These are phyloP conservation scores for Microcera coccophila DNA, from an alignment of 2,329 filamentous ascomycete genomes.

Conservation along the genomic window DNA sequence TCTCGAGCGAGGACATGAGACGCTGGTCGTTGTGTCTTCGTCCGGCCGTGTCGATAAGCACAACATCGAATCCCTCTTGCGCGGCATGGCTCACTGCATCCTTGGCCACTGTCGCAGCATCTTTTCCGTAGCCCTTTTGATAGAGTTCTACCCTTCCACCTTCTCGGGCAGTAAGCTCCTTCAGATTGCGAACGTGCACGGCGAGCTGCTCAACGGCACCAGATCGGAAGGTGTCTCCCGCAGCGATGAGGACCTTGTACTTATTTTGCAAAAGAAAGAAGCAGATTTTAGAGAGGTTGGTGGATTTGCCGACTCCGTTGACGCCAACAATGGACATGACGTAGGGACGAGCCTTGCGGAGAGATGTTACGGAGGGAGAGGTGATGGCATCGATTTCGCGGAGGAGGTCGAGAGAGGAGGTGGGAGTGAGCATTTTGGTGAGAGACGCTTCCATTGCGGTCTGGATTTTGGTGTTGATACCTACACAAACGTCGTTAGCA, in stretches of 20 bases:
- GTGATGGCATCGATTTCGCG: slow-evolving; percentile 84
- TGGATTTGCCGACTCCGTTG: slow-evolving; percentile 97
- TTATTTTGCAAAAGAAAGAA: slow-evolving; percentile 98
- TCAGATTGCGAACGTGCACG: slow-evolving; percentile 90
- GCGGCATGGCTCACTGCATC: slow-evolving; percentile 83
- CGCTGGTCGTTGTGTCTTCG: slow-evolving; percentile 92
- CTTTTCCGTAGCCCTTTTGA: slow-evolving; percentile 96
- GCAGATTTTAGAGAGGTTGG: slow-evolving; percentile 95
- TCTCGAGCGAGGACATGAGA: slow-evolving; percentile 94
- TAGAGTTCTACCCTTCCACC: slow-evolving; percentile 85
- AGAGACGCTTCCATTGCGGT: slow-evolving; percentile 88
- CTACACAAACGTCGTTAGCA: slow-evolving; percentile 33
- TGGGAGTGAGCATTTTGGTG: slow-evolving; percentile 92
- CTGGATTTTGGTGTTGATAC: slow-evolving; percentile 76
- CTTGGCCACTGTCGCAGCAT: slow-evolving; percentile 90
- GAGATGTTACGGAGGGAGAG: slow-evolving; percentile 59
- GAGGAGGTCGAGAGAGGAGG: slow-evolving; percentile 87
- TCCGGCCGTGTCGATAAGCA: slow-evolving; percentile 94
- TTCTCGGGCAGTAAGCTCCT: slow-evolving; percentile 81
- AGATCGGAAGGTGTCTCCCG: slow-evolving; percentile 94
- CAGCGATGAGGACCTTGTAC: slow-evolving; percentile 89
- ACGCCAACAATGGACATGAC: slow-evolving; percentile 98
- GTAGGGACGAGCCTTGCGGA: slow-evolving; percentile 71
- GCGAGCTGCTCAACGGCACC: slow-evolving; percentile 95
- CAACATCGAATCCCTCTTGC: slow-evolving; percentile 78